phyloP scores from a whole-genome alignment of 2,329 filamentous ascomycete species.

The Sarocladium strictum region DNA sequence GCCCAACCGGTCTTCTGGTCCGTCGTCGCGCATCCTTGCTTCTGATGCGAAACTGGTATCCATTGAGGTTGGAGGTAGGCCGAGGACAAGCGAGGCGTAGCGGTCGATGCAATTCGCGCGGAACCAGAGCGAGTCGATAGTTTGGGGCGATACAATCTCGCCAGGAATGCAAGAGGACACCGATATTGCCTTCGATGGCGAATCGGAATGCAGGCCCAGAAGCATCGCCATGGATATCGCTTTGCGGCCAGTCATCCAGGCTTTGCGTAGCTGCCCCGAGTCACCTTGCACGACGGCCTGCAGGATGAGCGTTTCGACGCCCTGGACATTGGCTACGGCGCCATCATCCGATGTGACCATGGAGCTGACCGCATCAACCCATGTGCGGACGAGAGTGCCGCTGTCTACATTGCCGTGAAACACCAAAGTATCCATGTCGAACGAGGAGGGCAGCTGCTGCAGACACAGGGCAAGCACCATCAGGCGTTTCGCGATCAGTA shows the following conservation, averaged over 20 bases:
- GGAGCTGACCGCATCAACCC: conserved; percentile 25
- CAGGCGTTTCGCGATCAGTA: conserved; percentile 40
- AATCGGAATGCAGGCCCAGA: conserved; percentile 39
- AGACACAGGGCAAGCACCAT: conserved; percentile 39
- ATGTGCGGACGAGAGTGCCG: conserved; percentile 12
- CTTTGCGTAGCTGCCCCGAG: conserved; percentile 45
- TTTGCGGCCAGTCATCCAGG: conserved; percentile 46
- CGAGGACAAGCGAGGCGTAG: conserved; percentile 44
- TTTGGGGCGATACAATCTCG: not conserved
- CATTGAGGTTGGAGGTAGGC: conserved; percentile 37
- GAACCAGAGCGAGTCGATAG: conserved; percentile 34
- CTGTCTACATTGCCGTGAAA: not conserved
- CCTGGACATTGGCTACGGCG: conserved; percentile 44
- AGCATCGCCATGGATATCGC: conserved; percentile 45
- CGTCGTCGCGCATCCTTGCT: conserved; percentile 21
- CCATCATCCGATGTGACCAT: conserved; percentile 46
- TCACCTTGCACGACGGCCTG: conserved; percentile 45
- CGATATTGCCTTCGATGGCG: conserved; percentile 20
- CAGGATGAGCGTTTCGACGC: conserved; percentile 45
- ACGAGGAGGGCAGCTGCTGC: conserved; percentile 35
- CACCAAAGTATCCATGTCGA: conserved; percentile 21
- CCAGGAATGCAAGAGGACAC: conserved; percentile 24
- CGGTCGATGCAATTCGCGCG: conserved; percentile 44
- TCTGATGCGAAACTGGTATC: conserved; percentile 32
- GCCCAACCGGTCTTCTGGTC: conserved; percentile 37